Conservation (phyloP, 139 green algal species). For the Micromonas pusilla region DNA sequence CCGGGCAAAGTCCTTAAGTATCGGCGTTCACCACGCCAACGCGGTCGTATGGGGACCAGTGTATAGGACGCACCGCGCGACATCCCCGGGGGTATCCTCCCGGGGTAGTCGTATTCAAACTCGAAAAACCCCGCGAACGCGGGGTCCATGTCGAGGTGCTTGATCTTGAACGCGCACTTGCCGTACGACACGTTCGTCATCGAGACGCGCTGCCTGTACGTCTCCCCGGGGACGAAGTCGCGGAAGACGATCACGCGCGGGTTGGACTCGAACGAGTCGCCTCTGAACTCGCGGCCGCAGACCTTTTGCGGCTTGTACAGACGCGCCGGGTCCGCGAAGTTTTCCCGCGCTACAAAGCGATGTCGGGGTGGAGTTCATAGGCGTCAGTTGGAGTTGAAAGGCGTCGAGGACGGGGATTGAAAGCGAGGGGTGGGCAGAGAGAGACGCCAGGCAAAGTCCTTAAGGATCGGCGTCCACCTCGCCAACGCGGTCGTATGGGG, state of each 20-base stretch:
- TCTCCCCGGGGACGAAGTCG: conserved; percentile 31
- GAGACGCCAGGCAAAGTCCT: no score
- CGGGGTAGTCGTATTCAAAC: conserved; percentile 28
- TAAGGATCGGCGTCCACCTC: no score
- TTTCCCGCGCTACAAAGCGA: no score
- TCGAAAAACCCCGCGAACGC: neutral
- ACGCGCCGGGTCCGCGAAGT: neutral
- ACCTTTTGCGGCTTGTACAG: conserved; percentile 19
- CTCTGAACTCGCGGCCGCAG: conserved; percentile 23
- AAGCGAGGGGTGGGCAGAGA: no score
- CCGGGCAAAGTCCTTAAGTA: no score
- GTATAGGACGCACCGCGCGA: conserved; percentile 10
- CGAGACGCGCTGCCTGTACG: conserved; percentile 22
- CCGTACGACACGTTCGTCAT: conserved; percentile 35
- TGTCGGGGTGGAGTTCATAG: no score
- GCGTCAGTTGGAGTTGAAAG: no score
- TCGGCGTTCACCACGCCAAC: no score
- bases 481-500: no score
- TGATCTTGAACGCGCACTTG: conserved; percentile 26
- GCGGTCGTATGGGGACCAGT: no score
- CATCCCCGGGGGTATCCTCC: conserved; percentile 26
- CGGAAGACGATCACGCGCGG: conserved; percentile 20
- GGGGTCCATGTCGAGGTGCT: conserved; percentile 18
- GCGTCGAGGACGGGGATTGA: no score
- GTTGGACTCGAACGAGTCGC: conserved; percentile 21